Evolutionary conservation across 2,329 filamentous ascomycete genomes (phyloP), one percentile per base, ranked within the genome.

Genomic region (Spiromastix sp.): DNA sequence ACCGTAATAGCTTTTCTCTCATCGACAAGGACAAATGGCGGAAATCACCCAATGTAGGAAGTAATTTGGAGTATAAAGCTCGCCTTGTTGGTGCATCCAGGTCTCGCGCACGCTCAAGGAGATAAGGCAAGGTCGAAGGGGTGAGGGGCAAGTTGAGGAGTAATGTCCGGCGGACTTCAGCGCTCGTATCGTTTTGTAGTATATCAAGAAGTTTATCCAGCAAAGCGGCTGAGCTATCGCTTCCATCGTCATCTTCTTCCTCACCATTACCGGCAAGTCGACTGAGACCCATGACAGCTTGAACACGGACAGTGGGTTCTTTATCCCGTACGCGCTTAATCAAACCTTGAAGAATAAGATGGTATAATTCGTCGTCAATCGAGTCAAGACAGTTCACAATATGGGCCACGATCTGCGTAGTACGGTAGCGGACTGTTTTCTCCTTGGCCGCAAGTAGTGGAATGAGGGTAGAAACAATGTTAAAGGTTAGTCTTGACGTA

Each of bases 41-140:
- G 61, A 98, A 98, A 60, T 98, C 91, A 9, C 87, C 91, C 1
- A 98, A 67, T 0, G 82, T 82, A 2, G 91, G 91, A 4, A 98
- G 67, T 5, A 98, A 69, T 22, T 83, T 77, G 1, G 87, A 81
- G 55, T 96, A 98, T 2, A 98, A 72, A 7, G 85, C 81, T 40
- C 87, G 72, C 40, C 91, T 72, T 3, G 87, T 96, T 4, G 79
- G 72, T 3, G 84, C 72, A 56, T 98, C 91, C 38, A 86, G 73
- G 54, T 98, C 91, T 52, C 91, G 72, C 11, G 91, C 89, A 44
- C 91, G 74, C 60, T 98, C 91, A 8, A 98, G 72, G 3, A 98
- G 73, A 50, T 81, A 93, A 5, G 85, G 85, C 4, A 96, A 70
- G 0, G 87, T 93, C 18, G 74, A 73, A 3, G 85, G 81, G 8